Conservation (phyloP, 2,329 filamentous ascomycete genomes). For the Ceratocystis lukuohia region DNA sequence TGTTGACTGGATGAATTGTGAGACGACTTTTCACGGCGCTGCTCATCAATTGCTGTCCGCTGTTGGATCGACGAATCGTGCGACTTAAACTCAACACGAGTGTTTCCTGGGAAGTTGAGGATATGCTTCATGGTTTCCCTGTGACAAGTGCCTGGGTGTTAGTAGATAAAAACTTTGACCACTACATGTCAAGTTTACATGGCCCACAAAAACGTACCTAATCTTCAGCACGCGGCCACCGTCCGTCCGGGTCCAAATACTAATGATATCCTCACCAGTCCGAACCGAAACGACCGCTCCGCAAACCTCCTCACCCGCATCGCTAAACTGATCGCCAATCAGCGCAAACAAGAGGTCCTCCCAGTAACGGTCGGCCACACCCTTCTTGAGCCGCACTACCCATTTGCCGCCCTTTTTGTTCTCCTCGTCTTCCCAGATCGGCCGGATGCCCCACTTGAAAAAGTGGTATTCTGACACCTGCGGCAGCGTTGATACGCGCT, state of each 20-base stretch:
- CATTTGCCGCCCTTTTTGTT: slow-evolving; percentile 96
- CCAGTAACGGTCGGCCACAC: slow-evolving; percentile 92
- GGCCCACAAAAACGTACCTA: slow-evolving; percentile 44
- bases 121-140: slow-evolving; percentile 92
- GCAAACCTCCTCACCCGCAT: slow-evolving; percentile 87
- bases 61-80: slow-evolving; percentile 94
- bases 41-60: slow-evolving; percentile 78
- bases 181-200: background rate
- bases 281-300: slow-evolving; percentile 88
- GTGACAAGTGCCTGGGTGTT: background rate
- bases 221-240: slow-evolving; percentile 93
- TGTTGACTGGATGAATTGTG: slow-evolving; percentile 27
- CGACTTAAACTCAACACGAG: slow-evolving; percentile 86
- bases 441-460: slow-evolving; percentile 90
- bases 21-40: slow-evolving; percentile 66
- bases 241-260: slow-evolving; percentile 92
- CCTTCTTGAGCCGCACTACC: slow-evolving; percentile 94
- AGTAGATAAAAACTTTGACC: too few species aligned
- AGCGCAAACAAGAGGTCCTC: slow-evolving; percentile 85
- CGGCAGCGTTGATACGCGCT: slow-evolving; percentile 73
- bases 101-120: slow-evolving; percentile 74
- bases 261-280: slow-evolving; percentile 92
- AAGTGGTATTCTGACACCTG: slow-evolving; percentile 96
- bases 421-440: slow-evolving; percentile 96
- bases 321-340: slow-evolving; percentile 84